Evolutionary conservation across 208 protist species (phyloP).

Genomic region (Trypanosoma lewisi): DNA sequence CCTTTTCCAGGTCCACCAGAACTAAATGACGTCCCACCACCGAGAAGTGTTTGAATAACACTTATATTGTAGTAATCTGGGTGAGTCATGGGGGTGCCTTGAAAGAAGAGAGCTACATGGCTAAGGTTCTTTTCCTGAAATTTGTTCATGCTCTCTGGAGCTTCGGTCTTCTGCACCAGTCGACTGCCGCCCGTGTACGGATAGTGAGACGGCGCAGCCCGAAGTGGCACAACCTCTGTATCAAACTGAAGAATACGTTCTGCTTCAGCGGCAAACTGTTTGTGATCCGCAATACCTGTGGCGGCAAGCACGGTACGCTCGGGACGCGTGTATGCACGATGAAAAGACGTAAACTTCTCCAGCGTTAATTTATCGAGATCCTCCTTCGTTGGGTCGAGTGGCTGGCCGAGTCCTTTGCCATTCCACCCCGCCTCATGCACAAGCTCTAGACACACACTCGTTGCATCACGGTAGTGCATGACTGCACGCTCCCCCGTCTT

Average conservation of each 20-base stretch:
- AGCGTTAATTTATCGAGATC: slow-evolving; percentile 61
- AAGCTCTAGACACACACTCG: slow-evolving; percentile 83
- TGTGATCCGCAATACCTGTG: slow-evolving; percentile 77
- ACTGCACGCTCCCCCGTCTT: slow-evolving; percentile 51
- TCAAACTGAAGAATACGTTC: slow-evolving; percentile 67
- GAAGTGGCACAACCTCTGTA: neutral
- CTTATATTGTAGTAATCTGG: slow-evolving; percentile 86
- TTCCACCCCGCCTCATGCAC: slow-evolving; percentile 88
- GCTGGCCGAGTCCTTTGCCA: slow-evolving; percentile 71
- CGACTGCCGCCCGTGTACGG: slow-evolving; percentile 80
- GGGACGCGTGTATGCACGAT: slow-evolving; percentile 56
- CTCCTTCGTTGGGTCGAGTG: slow-evolving; percentile 47
- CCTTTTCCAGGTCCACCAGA: slow-evolving; percentile 92
- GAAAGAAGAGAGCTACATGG: slow-evolving; percentile 85
- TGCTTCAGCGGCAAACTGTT: slow-evolving; percentile 55
- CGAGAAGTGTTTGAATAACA: slow-evolving; percentile 87
- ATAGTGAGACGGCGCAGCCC: slow-evolving; percentile 13
- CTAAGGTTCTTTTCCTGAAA: slow-evolving; percentile 91
- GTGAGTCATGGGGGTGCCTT: slow-evolving; percentile 81
- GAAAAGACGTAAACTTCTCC: slow-evolving; percentile 64
- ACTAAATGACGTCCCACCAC: slow-evolving; percentile 89
- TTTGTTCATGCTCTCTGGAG: slow-evolving; percentile 90
- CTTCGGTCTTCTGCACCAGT: slow-evolving; percentile 73
- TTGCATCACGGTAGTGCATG: slow-evolving; percentile 61
- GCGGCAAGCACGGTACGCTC: slow-evolving; percentile 78